Base-by-base conservation (phyloP, 1,139 yeast species). In the Candida freyschussii region DNA sequence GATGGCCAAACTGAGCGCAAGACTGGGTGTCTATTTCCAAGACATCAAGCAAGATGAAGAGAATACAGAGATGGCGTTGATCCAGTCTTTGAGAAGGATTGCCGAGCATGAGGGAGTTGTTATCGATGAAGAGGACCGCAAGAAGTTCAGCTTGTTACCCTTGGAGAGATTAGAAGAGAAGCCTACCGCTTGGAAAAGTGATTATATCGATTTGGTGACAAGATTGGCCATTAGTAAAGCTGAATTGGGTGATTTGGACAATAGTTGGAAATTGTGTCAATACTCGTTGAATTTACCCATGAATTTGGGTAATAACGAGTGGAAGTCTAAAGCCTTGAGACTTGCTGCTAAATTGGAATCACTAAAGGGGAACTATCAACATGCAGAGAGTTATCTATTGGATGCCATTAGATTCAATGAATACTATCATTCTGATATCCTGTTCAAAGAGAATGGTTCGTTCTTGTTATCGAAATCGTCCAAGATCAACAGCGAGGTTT, bases 331-430 rank as follows among this genome's bases (percentile, higher is more conserved):
- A 53, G 56, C 21, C 41, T 50, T 32, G 52, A 50, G 47, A 46
- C 52, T 30, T 41, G 52, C 40, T 30, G 48, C 46, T 29, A 48
- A 36, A 36, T 37, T 40, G 18, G 41, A 33, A 3, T n/a, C 27
- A 3, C 17, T 19, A 10, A 52, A 45, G 7, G 45, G 47, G 5
- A 45, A 52, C 26, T 32, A 45, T 3, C 40, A 47, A 3, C 57
- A 55, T 13, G 65, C 67, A 24, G 62, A 65, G 19, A 29, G 39
- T 4, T 65, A 66, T 33, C 55, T 71, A 29, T 47, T 61, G 26
- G 58, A 74, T 29, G 60, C 75, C 2, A 52, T 74, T 12, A 59
- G 57, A 20, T 69, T 41, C 27, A 44, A 50, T 24, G 52, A 48
- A 20, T 36, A 35, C 16, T 36, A 43, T 11, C 51, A 53, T 3